Evolutionary conservation across 208 protist genomes (phyloP).

Genomic region (Trichomonas tenax): DNA sequence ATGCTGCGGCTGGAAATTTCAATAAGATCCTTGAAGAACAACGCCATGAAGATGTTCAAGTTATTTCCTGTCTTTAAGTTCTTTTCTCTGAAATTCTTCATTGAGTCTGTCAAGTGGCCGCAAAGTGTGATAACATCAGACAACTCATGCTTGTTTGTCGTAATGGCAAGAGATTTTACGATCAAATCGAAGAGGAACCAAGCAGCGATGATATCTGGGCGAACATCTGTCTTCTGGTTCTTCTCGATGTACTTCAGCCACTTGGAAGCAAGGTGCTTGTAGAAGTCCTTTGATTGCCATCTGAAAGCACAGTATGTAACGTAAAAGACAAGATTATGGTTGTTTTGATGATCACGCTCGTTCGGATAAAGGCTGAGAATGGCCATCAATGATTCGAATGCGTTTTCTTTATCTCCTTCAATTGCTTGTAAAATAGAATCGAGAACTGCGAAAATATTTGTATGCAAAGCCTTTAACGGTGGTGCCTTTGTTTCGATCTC

Average conservation of each 20-base stretch:
- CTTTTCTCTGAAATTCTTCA: background rate
- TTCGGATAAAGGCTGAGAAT: background rate
- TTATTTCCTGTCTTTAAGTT: background rate
- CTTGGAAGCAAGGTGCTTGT: background rate
- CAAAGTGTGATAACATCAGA: background rate
- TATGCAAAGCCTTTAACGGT: background rate
- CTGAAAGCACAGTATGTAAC: background rate
- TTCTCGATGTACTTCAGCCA: background rate
- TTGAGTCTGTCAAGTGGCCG: background rate
- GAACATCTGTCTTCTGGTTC: background rate
- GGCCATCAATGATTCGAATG: background rate
- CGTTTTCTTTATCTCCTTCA: background rate
- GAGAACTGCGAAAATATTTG: background rate
- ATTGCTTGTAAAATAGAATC: background rate
- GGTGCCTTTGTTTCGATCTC: too few species aligned
- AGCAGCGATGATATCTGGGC: background rate
- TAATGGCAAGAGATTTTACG: background rate
- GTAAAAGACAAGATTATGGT: background rate
- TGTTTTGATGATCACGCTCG: background rate
- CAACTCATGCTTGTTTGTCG: background rate
- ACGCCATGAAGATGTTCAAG: background rate
- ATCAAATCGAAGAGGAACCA: slow-evolving; percentile 10
- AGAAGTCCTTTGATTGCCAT: background rate
- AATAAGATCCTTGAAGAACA: background rate
- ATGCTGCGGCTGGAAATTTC: background rate